Conservation (phyloP, 352 stramenopile species). For the Globisporangium barbulae region DNA sequence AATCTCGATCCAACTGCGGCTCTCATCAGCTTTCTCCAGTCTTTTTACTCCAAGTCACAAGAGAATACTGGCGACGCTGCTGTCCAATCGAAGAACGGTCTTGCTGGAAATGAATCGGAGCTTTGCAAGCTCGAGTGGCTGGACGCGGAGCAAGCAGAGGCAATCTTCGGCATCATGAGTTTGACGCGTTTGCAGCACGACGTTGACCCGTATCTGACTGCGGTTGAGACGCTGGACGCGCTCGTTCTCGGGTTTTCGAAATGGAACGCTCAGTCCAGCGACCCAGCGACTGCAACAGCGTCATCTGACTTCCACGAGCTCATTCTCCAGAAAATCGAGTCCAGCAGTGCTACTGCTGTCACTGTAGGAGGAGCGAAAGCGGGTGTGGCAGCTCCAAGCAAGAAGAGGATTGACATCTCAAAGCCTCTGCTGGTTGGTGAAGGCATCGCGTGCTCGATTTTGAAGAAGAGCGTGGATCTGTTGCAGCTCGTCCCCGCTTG, state of each 20-base stretch:
- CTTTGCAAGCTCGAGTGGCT: conserved; percentile 48
- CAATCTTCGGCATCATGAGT: conserved; percentile 23
- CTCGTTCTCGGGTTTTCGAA: conserved; percentile 31
- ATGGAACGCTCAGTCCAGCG: conserved; percentile 25
- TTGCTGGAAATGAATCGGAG: conserved; percentile 1
- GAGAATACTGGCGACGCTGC: background rate
- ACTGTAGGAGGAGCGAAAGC: conserved; percentile 7
- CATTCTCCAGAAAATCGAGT: conserved; percentile 7
- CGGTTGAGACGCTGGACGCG: conserved; percentile 26
- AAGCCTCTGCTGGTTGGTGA: conserved; percentile 27
- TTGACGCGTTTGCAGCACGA: conserved; percentile 31
- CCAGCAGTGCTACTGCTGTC: background rate
- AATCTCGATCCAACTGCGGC: conserved; percentile 25
- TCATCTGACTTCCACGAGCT: conserved; percentile 29
- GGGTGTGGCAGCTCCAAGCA: conserved; percentile 23
- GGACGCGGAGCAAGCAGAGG: conserved; percentile 36
- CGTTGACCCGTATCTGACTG: conserved; percentile 37
- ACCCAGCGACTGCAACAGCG: background rate
- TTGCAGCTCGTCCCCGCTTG: conserved; percentile 24
- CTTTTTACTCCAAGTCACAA: background rate
- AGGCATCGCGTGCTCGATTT: conserved; percentile 25
- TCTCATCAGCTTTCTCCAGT: conserved; percentile 35
- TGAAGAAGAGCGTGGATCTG: conserved; percentile 27
- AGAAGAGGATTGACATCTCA: conserved; percentile 34
- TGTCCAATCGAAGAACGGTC: background rate